Evolutionary conservation across 2,329 filamentous ascomycete genomes (phyloP).

Genomic region (Verticillium isaacii): DNA sequence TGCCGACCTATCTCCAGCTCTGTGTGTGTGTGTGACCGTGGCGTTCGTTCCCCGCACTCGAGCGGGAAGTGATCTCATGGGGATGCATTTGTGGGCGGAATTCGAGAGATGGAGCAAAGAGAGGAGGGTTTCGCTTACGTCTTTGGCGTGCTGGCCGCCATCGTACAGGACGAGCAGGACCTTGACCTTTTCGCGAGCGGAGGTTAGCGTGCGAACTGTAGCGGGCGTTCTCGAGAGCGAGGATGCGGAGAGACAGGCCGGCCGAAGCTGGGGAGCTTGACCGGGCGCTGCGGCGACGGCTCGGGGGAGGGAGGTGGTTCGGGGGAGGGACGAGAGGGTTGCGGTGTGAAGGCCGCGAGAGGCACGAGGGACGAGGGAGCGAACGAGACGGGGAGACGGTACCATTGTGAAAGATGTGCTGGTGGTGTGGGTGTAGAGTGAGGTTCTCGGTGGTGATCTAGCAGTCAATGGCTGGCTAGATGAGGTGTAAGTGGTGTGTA

Average conservation of each 20-base stretch:
- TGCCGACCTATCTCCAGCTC: conserved; percentile 5
- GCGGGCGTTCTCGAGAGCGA: conserved; percentile 23
- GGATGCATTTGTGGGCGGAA: not conserved
- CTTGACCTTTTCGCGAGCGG: conserved; percentile 67
- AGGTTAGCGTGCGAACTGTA: conserved; percentile 56
- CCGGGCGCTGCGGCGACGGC: not conserved
- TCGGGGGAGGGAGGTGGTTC: not conserved
- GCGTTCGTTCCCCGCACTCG: not conserved
- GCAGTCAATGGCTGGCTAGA: not conserved
- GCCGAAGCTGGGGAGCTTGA: not conserved
- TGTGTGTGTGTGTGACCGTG: not conserved
- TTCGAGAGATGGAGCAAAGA: not conserved
- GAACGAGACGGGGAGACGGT: not conserved
- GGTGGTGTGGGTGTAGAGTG: not conserved
- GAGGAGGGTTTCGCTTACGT: conserved; percentile 50
- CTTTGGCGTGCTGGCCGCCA: conserved; percentile 79
- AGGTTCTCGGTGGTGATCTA: not conserved
- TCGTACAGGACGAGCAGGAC: conserved; percentile 93
- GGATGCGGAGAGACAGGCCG: not conserved
- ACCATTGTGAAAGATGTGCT: not conserved
- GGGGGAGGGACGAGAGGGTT: not conserved
- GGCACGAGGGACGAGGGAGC: not conserved
- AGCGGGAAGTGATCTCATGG: not conserved
- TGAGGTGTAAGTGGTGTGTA: not conserved
- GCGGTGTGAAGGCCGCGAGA: not conserved